These are phyloP conservation scores for Triglochin maritima DNA, from an alignment of 106 monocot genomes.

Conservation along the genomic window DNA sequence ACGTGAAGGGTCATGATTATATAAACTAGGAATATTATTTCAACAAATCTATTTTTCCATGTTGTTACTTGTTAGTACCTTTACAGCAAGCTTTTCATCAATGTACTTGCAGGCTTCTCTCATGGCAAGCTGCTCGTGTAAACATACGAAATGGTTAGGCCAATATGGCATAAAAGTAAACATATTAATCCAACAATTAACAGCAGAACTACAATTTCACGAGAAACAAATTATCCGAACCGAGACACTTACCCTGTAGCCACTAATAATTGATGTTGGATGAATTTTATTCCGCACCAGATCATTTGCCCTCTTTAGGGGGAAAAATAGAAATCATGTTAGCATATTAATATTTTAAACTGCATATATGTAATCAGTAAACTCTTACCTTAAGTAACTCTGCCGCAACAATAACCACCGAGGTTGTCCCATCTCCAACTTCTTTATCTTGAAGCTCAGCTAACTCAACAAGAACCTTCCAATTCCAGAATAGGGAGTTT, in stretches of 20 bases:
- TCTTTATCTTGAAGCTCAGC: constrained; percentile 99
- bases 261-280: constrained; percentile 88
- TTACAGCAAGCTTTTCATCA: constrained; percentile 83
- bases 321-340: neutral
- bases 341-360: neutral
- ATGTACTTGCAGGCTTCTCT: constrained; percentile 96
- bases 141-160: neutral
- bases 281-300: constrained; percentile 98
- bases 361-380: neutral
- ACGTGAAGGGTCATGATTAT: neutral
- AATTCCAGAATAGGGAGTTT: neutral
- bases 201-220: too few species aligned
- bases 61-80: constrained; percentile 27
- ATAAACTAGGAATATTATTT: too few species aligned
- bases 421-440: constrained; percentile 96
- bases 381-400: constrained; percentile 76
- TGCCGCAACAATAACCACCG: constrained; percentile 86
- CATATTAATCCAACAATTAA: neutral
- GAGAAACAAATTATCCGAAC: too few species aligned
- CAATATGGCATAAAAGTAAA: neutral
- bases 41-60: too few species aligned
- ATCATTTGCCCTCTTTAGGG: constrained; percentile 83
- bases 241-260: constrained; percentile 54
- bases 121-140: constrained; percentile 74
- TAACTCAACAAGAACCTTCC: constrained; percentile 91